Evolutionary conservation across 495 filamentous ascomycete genomes (phyloP), one percentile per base, ranked within the genome.

Genomic region (Penicillium simplicissimum): DNA sequence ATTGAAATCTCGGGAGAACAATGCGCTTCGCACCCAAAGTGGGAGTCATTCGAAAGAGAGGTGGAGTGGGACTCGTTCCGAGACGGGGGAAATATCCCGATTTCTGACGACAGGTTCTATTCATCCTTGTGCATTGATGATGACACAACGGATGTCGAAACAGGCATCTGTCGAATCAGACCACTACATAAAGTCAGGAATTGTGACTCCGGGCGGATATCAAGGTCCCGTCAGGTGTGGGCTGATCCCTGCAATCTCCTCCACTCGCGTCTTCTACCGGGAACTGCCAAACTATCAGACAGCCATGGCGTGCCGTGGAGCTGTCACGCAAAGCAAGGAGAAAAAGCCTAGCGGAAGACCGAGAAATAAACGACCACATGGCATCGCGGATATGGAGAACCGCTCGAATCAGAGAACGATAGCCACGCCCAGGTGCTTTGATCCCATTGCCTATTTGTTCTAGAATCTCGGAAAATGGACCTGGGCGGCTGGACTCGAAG

Each of bases 171-270:
- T 56, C 67, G 42, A 67, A 69, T 64, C 67, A 67, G 33, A 64
- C 58, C 58, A 67, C 42, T 13, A 25, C 25, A n/a, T 25, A 28
- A 57, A 4, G 25, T 3, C 10, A 48, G 34, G 51, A 19, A 43
- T 11, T 23, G 10, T 28, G 14, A 34, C 15, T 52, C 57, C 55
- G 55, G 47, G n/a, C 49, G 42, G 37, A 51, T n/a, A 70, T 49
- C 49, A 54, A 49, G 57, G 43, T 21, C 60, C 55, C 57, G 54
- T 54, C 37, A 63, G 25, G 57, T 57, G 53, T 69, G 61, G 64
- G 59, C 64, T 69, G 69, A 69, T 69, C 64, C 64, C 42, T 69
- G 61, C 54, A 69, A 68, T 71, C 54, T 67, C 67, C 67, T 55
- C 52, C 53, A 48, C 62, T 40, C 1, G n/a, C 40, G 36, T 57